Evolutionary conservation across 805 yeast genomes (phyloP), one percentile per base, ranked within the genome.

Genomic region (Clavispora vitiphila): DNA sequence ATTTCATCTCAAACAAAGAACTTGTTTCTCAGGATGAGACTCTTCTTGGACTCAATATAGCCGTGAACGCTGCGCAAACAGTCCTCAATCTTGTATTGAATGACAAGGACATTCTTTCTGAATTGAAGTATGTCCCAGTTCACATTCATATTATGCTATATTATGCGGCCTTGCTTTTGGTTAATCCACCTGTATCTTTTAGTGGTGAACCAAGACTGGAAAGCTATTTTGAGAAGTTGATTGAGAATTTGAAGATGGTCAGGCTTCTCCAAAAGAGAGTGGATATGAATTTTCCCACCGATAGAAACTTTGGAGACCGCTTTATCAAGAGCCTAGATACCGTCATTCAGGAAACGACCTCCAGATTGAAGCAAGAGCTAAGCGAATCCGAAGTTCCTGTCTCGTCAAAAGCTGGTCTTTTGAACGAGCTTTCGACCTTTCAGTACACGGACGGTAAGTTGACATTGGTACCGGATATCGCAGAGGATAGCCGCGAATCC

Each of bases 91-190:
- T 81, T 41, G 81, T 80, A 0, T 62, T 80, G 4, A 73, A 71
- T 37, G 88, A 82, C 55, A 61, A 67, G 10, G 87, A 82, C 54
- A 77, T 82, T 25, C 56, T 72, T 21, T 64, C 70, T 8, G 77
- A 79, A 35, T 62, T 82, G 44, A 72, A 71, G 50, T 82, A 77
- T 51, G 83, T 81, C 16, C 89, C 89, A 0, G 76, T 81, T n/a
- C 87, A 82, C 55, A 78, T 82, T 31, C 86, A 81, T 54, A 72
- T 82, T 39, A 81, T 82, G 86, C 60, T 81, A 10, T 82, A 81
- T 54, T 81, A 80, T 50, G 83, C 87, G 2, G 81, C 83, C 0
- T 58, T 81, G 39, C 58, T 81, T 22, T 60, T 80, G 5, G 58
- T 81, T 29, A 73, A 74, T 43, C 76, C 81, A 2, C 78, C 76